Base-by-base conservation (phyloP, 257 asterid species). In the Solanum neorickii region DNA sequence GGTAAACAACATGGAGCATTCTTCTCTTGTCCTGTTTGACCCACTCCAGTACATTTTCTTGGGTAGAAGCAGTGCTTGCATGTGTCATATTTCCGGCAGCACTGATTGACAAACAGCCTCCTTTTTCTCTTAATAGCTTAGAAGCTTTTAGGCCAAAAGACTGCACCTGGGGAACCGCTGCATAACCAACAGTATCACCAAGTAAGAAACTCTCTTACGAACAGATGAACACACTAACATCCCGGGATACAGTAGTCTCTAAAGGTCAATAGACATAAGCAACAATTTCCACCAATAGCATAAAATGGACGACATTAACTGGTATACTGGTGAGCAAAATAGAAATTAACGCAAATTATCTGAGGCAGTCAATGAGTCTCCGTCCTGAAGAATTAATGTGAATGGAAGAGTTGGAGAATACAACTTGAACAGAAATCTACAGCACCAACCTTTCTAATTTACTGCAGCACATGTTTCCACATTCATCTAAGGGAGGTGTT, bases 1-100 rank as follows among this genome's bases (percentile, higher is more conserved):
- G 98, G 87, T 96, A 97, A 87, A 97, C 99, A 89, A 96, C 99
- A 88, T 97, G 99, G 56, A 97, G 98, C 99, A 97, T 93, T 90
- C 99, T 94, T 90, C 99, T 93, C 35, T 94, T 96, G 91, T 97
- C 99, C 87, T 91, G 91, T 77, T 97, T 96, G 88, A 93, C 98
- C 99, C 99, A 97, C 18, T 96, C 98, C 82, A 94, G 87, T 37
- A 80, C 94, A 90, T 93, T 93, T 87, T 94, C 99, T 88, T 96
- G 93, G 11, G 93, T 88, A 15, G 95, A 77, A 87, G 95, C 86
- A 33, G 96, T 93, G 91, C 94, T 93, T 85, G 98, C 94, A 90
- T 94, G 96, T 8, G 92, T 90, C 52, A 93, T 93, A 75, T 89
- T 92, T 88, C 97, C 96, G 9, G 95, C 87, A 9, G 96, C 94